Conservation (phyloP, 345 rosid genomes). For the Garcia nutans region DNA sequence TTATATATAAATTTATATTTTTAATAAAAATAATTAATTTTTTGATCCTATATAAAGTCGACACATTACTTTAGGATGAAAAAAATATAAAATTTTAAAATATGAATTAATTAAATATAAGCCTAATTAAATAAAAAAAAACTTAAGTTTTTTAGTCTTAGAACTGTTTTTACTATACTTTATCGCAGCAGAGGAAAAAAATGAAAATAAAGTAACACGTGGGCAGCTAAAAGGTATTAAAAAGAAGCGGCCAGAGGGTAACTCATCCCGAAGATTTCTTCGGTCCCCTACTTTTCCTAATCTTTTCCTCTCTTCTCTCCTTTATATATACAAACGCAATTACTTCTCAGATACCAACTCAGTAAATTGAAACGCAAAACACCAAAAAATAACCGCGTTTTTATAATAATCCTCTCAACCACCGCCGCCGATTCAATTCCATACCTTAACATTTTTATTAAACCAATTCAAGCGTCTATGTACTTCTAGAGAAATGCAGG, state of each 20-base stretch:
- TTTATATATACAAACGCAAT: neutral
- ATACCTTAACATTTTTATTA: too few species aligned
- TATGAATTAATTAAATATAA: too few species aligned
- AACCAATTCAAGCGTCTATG: neutral
- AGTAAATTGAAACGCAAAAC: neutral
- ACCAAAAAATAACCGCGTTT: neutral
- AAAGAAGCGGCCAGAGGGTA: neutral
- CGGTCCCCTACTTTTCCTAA: neutral
- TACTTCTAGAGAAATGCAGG: constrained; percentile 7
- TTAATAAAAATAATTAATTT: too few species aligned
- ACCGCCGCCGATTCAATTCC: neutral
- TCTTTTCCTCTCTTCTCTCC: neutral
- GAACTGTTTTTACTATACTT: too few species aligned
- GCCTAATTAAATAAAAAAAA: too few species aligned
- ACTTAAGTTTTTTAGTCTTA: too few species aligned
- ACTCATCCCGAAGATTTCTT: neutral
- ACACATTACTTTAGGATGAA: too few species aligned
- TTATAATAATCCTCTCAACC: neutral
- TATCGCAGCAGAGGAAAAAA: too few species aligned
- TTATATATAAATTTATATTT: too few species aligned
- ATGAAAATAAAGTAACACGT: neutral
- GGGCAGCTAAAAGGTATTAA: neutral
- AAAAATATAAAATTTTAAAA: too few species aligned
- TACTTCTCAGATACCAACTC: neutral
- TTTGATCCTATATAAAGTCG: too few species aligned